phyloP scores from a whole-genome alignment of 352 stramenopile species.

The Bremia lactucae region DNA sequence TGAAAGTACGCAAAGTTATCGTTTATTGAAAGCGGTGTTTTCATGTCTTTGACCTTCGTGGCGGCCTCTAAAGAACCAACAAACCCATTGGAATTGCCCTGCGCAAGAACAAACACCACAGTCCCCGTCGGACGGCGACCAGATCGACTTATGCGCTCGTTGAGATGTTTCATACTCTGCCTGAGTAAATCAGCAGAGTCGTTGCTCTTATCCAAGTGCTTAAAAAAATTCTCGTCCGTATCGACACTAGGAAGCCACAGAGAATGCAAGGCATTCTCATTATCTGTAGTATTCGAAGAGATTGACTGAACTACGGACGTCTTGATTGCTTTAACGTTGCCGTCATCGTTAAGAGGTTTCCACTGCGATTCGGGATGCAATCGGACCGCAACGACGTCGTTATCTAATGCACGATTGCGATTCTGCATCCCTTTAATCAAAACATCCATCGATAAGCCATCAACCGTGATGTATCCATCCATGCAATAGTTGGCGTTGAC shows the following conservation, averaged over 20 bases:
- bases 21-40: constrained; percentile 25
- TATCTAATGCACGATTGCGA: constrained; percentile 69
- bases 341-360: constrained; percentile 31
- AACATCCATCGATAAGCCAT: constrained; percentile 64
- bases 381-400: constrained; percentile 67
- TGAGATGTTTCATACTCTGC: constrained; percentile 15
- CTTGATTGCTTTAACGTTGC: constrained; percentile 1
- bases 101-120: constrained; percentile 56
- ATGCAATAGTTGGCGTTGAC: constrained; percentile 63
- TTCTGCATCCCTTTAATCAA: constrained; percentile 57
- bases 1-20: constrained; percentile 69
- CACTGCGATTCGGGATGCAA: constrained; percentile 42
- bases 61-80: constrained; percentile 53
- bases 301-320: constrained; percentile 6
- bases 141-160: constrained; percentile 21
- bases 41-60: constrained; percentile 25
- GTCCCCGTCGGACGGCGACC: constrained; percentile 43
- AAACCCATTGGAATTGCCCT: constrained; percentile 48
- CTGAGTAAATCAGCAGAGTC: constrained; percentile 18
- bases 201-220: constrained; percentile 7
- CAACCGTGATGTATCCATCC: constrained; percentile 70
- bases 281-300: constrained; percentile 15
- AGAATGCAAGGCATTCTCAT: constrained; percentile 30
- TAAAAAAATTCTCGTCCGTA: constrained; percentile 24
- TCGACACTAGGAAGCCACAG: constrained; percentile 39